Percentiles rank a stretch among this genome's conserved stretches.
These are phyloP conservation scores for Penicillium waksmanii DNA, from an alignment of 495 filamentous ascomycete species.

Conservation along the genomic window DNA sequence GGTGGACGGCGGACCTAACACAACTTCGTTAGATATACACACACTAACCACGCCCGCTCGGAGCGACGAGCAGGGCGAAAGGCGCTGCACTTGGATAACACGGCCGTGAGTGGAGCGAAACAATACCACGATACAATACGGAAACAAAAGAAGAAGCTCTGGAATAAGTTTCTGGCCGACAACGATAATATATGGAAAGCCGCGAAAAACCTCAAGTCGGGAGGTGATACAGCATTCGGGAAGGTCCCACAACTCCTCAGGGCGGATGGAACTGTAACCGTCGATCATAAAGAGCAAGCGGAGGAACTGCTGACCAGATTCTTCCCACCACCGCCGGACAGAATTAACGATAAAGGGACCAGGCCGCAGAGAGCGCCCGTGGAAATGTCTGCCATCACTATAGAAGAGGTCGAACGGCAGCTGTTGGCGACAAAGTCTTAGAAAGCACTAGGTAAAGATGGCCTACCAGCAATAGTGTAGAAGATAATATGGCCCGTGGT, in stretches of 20 bases:
- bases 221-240: slow-evolving; percentile 23
- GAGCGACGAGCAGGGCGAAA: slow-evolving; percentile 18
- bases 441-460: slow-evolving; percentile 30
- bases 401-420: slow-evolving; percentile 28
- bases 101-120: slow-evolving; percentile 21
- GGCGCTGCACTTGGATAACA: slow-evolving; percentile 22
- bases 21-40: slow-evolving; percentile 16
- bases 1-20: slow-evolving; percentile 24
- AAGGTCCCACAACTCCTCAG: slow-evolving; percentile 25
- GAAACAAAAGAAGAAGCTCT: slow-evolving; percentile 32
- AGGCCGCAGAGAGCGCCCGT: slow-evolving; percentile 25
- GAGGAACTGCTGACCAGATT: slow-evolving; percentile 30
- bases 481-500: slow-evolving; percentile 34
- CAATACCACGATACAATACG: slow-evolving; percentile 29
- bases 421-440: slow-evolving; percentile 22
- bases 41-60: slow-evolving; percentile 21
- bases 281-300: slow-evolving; percentile 10
- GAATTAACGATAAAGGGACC: slow-evolving; percentile 25
- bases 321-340: slow-evolving; percentile 31
- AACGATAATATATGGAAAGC: slow-evolving; percentile 35
- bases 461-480: slow-evolving; percentile 30
- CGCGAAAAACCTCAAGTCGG: slow-evolving; percentile 26
- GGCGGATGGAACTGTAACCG: slow-evolving; percentile 21
- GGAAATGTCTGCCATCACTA: slow-evolving; percentile 23
- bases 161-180: slow-evolving; percentile 28